These are phyloP conservation scores for Cicer cuneatum DNA, from an alignment of 306 rosid species.

Conservation along the genomic window DNA sequence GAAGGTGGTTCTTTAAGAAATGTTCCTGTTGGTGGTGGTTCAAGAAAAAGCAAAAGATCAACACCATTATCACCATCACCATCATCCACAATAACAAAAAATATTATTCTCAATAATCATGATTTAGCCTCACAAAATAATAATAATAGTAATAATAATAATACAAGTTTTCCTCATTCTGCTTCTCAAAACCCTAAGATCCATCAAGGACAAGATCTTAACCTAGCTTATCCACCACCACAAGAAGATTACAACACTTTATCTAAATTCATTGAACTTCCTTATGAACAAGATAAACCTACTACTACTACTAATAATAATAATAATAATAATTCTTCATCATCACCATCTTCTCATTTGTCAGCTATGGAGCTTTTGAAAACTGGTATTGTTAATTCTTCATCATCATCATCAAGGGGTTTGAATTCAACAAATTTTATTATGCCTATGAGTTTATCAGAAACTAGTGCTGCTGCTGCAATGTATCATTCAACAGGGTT, in stretches of 20 bases:
- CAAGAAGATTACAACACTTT: constrained; percentile 49
- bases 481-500: constrained; percentile 63
- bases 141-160: constrained; percentile 18
- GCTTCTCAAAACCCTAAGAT: constrained; percentile 71
- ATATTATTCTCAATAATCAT: constrained; percentile 34
- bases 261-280: constrained; percentile 58
- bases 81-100: constrained; percentile 49
- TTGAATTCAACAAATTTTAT: constrained; percentile 51
- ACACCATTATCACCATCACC: constrained; percentile 52
- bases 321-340: constrained; percentile 45
- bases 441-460: constrained; percentile 57
- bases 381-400: constrained; percentile 52
- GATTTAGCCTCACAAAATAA: constrained; percentile 37
- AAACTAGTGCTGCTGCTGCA: constrained; percentile 35
- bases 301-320: constrained; percentile 8
- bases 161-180: constrained; percentile 49
- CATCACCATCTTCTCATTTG: constrained; percentile 45
- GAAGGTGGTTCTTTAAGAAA: constrained; percentile 95
- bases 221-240: constrained; percentile 73
- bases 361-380: constrained; percentile 81
- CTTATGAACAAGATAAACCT: constrained; percentile 47
- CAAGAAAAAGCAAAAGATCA: constrained; percentile 91
- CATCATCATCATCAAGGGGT: constrained; percentile 63
- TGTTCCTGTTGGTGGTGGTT: constrained; percentile 98
- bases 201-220: constrained; percentile 88